phyloP scores from a whole-genome alignment of 179 eudicot species.

The Vitellaria paradoxa region DNA sequence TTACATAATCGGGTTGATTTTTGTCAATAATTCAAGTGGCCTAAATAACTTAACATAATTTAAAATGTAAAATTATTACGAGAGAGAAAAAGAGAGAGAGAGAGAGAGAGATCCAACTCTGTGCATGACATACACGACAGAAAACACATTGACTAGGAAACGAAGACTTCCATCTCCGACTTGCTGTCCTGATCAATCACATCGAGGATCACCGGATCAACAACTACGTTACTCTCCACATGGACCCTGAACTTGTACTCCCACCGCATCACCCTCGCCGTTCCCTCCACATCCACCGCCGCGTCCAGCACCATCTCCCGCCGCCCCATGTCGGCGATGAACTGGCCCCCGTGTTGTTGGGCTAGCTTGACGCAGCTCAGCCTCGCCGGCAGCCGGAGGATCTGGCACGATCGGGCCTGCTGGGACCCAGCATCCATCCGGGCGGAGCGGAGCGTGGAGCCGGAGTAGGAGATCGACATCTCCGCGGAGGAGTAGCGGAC shows the following conservation, averaged over 20 bases:
- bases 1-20: no score
- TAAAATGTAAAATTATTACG: no score
- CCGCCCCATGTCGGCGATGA: conserved; percentile 50
- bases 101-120: no score
- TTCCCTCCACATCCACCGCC: conserved; percentile 69
- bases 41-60: no score
- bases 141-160: no score
- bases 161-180: no score
- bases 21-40: no score
- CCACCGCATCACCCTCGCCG: conserved; percentile 72
- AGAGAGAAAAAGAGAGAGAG: no score
- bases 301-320: conserved; percentile 79
- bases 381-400: conserved; percentile 68
- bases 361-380: conserved; percentile 70
- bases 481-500: conserved; percentile 64
- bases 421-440: conserved; percentile 71
- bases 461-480: conserved; percentile 73
- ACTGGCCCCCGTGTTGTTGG: conserved; percentile 44
- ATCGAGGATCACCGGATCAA: conserved; percentile 56
- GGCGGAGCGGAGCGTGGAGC: conserved; percentile 68
- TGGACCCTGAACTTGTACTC: conserved; percentile 69
- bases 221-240: conserved; percentile 79
- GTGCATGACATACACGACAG: no score
- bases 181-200: no score
- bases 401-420: conserved; percentile 56